Conservation (phyloP, 2,329 filamentous ascomycete genomes). For the Alternaria viburni region DNA sequence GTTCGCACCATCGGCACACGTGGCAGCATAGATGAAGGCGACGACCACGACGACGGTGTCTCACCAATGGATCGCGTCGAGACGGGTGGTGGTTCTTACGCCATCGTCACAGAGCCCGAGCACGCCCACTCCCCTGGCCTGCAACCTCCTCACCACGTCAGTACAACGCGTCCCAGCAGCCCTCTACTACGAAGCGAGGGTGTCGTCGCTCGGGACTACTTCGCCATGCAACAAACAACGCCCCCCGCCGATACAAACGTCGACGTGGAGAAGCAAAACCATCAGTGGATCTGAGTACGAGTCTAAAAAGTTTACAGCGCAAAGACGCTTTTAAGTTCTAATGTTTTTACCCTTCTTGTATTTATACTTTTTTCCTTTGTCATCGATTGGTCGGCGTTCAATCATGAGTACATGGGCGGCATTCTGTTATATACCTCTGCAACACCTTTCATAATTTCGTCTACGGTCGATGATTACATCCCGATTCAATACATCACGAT, state of each 20-base stretch:
- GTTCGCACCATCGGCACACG: constrained; percentile 22
- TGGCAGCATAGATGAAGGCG: background rate
- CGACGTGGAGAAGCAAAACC: background rate
- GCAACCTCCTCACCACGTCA: background rate
- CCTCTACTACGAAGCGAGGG: constrained; percentile 2
- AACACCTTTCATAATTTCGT: background rate
- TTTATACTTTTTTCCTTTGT: background rate
- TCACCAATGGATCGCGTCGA: background rate
- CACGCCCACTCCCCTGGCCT: background rate
- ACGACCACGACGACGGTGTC: background rate
- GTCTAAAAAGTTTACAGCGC: background rate
- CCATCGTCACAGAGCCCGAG: background rate
- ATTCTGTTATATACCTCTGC: background rate
- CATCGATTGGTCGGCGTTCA: background rate
- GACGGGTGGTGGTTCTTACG: background rate
- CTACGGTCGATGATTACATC: background rate
- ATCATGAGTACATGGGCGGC: background rate
- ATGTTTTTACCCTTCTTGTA: background rate
- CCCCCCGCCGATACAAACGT: background rate
- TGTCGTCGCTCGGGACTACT: constrained; percentile 3
- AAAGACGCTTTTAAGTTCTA: background rate
- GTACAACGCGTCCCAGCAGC: background rate
- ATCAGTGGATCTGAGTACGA: background rate
- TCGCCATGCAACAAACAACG: background rate
- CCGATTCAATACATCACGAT: background rate